phyloP scores from a whole-genome alignment of 148 eudicot species.

The Pouteria glomerata region DNA sequence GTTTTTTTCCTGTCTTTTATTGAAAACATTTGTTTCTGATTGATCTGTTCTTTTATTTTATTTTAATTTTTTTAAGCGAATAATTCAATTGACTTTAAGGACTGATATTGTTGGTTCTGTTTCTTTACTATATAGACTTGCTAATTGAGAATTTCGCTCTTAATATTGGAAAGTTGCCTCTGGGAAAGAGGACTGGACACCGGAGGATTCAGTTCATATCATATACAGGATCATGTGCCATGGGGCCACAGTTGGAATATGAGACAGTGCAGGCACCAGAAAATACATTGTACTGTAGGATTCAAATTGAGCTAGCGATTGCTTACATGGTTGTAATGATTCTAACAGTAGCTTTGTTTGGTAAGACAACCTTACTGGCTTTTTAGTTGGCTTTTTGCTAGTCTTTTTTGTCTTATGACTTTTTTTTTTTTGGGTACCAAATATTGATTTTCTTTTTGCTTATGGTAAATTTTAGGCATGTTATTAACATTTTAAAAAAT shows the following conservation, averaged over 20 bases:
- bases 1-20: no score
- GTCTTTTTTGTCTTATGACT: no score
- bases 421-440: no score
- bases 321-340: neutral
- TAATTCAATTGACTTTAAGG: neutral
- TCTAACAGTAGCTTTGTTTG: neutral
- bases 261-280: neutral
- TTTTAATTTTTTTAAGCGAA: no score
- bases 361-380: no score
- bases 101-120: neutral
- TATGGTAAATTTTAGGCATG: no score
- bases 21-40: no score
- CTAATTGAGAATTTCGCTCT: neutral
- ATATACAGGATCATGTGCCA: neutral
- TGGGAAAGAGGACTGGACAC: neutral
- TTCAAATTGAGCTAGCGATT: neutral
- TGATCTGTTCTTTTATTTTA: neutral
- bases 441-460: no score
- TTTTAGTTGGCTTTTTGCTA: no score
- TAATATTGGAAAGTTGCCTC: neutral
- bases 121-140: neutral
- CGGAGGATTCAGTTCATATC: neutral
- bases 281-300: neutral
- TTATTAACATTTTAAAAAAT: no score
- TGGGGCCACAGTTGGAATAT: neutral